Evolutionary conservation across 164 flowering plant species (phyloP).

Genomic region (Echeveria elegans): DNA sequence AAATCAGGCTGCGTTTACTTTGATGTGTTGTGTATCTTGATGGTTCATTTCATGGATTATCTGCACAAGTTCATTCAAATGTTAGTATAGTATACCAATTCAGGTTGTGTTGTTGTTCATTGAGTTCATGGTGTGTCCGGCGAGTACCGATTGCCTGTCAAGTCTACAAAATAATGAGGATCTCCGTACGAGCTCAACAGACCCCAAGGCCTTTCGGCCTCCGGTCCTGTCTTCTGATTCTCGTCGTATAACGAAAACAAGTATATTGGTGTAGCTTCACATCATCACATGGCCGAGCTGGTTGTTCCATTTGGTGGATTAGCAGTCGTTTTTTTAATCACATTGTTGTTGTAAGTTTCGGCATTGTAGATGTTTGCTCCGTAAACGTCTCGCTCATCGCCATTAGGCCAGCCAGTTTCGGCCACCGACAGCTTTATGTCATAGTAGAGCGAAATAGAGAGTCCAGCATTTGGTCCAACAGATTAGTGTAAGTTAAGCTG

Average conservation of each 20-base stretch:
- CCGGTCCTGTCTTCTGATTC: conserved; percentile 34
- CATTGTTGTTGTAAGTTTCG: conserved; percentile 33
- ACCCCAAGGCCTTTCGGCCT: conserved; percentile 48
- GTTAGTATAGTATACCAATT: neutral
- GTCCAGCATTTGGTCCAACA: conserved; percentile 45
- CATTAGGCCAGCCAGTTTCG: conserved; percentile 48
- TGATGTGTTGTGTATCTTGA: no score
- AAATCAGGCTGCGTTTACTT: neutral
- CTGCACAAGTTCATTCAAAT: neutral
- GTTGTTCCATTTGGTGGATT: conserved; percentile 31
- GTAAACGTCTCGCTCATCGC: conserved; percentile 23
- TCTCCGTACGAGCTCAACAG: conserved; percentile 22
- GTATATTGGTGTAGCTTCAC: conserved; percentile 24
- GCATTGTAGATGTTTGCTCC: conserved; percentile 38
- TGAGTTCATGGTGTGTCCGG: neutral
- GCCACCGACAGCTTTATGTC: conserved; percentile 21
- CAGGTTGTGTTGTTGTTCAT: neutral
- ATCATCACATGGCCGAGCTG: conserved; percentile 33
- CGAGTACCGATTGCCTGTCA: conserved; percentile 18
- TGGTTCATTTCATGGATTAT: neutral
- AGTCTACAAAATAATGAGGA: conserved; percentile 25
- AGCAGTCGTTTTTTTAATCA: conserved; percentile 22
- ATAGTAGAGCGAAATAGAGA: conserved; percentile 30
- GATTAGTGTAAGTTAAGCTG: conserved; percentile 27
- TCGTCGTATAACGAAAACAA: conserved; percentile 34